Conservation (phyloP, 78 protist species). For the Tieghemostelium lacteum region DNA sequence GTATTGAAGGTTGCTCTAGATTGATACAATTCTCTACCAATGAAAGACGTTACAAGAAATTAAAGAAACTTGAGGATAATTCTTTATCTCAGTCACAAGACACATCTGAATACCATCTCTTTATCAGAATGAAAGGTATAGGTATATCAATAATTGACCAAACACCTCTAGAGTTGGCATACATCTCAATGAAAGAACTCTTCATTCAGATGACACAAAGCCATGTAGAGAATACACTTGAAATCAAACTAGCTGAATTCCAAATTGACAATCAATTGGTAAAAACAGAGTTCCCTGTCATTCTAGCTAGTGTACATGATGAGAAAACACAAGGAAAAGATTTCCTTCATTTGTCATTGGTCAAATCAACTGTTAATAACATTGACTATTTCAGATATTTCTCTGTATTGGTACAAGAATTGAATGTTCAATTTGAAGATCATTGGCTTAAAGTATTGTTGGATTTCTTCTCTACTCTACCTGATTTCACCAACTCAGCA, state of each 20-base stretch:
- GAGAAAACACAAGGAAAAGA: constrained; percentile 27
- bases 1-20: constrained; percentile 42
- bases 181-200: constrained; percentile 48
- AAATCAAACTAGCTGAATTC: constrained; percentile 47
- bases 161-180: constrained; percentile 54
- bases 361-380: constrained; percentile 56
- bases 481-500: not conserved
- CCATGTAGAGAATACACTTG: constrained; percentile 22
- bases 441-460: constrained; percentile 54
- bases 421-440: constrained; percentile 78
- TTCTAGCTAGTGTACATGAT: constrained; percentile 3
- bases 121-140: constrained; percentile 49
- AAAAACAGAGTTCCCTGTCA: constrained; percentile 72
- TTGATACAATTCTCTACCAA: constrained; percentile 6
- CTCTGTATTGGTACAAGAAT: constrained; percentile 71
- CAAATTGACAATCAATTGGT: constrained; percentile 81
- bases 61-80: constrained; percentile 25
- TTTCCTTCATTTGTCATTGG: constrained; percentile 51
- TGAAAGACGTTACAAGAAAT: not conserved
- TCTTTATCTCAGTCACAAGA: constrained; percentile 3
- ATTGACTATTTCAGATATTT: constrained; percentile 80
- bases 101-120: constrained; percentile 31
- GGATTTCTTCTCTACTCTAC: constrained; percentile 32
- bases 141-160: constrained; percentile 64
- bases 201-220: constrained; percentile 30